Base-by-base conservation (phyloP, 352 stramenopile genomes). In the Phytophthora colocasiae region DNA sequence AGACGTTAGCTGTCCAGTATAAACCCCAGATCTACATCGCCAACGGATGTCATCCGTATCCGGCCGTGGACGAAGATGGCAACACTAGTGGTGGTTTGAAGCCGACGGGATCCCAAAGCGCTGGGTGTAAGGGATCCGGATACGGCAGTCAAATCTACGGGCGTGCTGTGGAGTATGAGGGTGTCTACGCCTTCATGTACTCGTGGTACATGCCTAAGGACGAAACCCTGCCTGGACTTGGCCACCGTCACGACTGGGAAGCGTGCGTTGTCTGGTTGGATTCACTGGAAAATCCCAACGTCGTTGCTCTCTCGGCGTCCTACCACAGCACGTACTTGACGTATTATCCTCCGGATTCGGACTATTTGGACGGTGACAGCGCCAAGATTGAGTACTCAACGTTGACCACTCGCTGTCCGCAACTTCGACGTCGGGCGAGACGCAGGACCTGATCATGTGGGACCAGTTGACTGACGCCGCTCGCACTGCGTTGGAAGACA, bases 151-250 rank as follows among this genome's bases (percentile, higher is more conserved):
- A 79, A 44, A 58, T 79, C 1, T 79, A 79, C 54, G 54, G 61
- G 0, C 71, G 66, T 36, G 58, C 68, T 34, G 60, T 58, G 6
- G 56, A 46, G 49, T 70, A 77, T 39, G 56, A 74, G 15, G 67
- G 58, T 8, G 50, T 64, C 4, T 77, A 59, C 36, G 63, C 57
- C 3, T 59, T 77, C 74, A 73, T 77, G 69, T 77, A 77, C 60
- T 71, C 70, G 9, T 80, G 74, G 67, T 82, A 82, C 67, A 73
- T 81, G 58, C 73, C 73, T n/a, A 84, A 84, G 62, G 73, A 84
- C 47, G 70, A 66, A 22, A 67, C 61, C 29, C 56, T 63, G 15
- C 31, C 54, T 3, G 51, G 47, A 2, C 31, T 72, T 5, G 75
- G 69, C 1, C 71, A 80, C 53, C 66, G 72, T 47, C 76, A 84